Evolutionary conservation across 805 yeast species (phyloP), one percentile per base, ranked within the genome.

Genomic region (Ogataea populi-albae): DNA sequence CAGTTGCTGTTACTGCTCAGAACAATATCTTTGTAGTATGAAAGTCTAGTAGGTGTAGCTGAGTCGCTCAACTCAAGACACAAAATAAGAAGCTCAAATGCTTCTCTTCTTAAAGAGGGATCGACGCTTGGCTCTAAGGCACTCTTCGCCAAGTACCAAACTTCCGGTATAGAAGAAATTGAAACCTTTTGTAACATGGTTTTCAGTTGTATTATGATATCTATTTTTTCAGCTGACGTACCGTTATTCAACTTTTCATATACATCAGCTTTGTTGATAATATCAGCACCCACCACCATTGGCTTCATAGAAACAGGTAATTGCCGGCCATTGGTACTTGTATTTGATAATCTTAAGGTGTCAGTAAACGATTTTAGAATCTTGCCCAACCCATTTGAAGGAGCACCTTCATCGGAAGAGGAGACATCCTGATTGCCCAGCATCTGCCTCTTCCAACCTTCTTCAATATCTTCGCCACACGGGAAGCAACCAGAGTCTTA

Each of bases 81-180:
- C 33, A 68, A 65, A 5, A 59, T 51, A 50, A 85, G 55, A 17
- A 87, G 61, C 12, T 65, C 56, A 22, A 85, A 56, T 0, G 80
- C 79, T 1, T 73, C 70, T 21, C 70, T 59, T 18, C 81, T 60
- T 3, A 66, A 56, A 12, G 59, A 64, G 1, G 55, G 37, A 15
- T 48, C 50, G 21, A 50, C 54, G 3, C 55, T 53, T 0, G 61
- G 53, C 5, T 63, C 62, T 33, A 84, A 66, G 54, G 81, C 58
- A 33, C 70, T 75, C 40, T 73, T 64, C 0, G 82, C 80, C 34
- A 78, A 61, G 54, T 80, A 77, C 96, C 96, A 86, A 2, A 86
- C 67, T 43, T 83, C 88, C 0, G 86, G 79, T 4, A 85, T 68
- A 3, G 82, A 72, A 0, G 80, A 67, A 3, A 78, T 69, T 3